phyloP scores from a whole-genome alignment of 2,329 filamentous ascomycete genomes.

The Phoma sp. region DNA sequence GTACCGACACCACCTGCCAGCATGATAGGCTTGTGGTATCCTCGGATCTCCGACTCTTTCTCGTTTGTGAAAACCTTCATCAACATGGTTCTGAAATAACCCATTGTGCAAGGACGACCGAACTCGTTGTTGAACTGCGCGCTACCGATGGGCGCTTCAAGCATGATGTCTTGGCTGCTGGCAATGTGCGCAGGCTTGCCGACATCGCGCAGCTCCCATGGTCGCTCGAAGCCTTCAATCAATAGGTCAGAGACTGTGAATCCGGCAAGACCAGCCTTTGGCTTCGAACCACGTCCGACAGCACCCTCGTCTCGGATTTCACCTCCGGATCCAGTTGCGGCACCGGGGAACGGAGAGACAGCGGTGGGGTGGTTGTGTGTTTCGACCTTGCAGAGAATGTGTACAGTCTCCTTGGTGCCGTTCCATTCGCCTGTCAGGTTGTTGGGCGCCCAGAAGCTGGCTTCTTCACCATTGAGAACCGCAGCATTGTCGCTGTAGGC shows the following conservation, averaged over 20 bases:
- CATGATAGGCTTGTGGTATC: slow-evolving; percentile 99
- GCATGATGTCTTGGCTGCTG: slow-evolving; percentile 94
- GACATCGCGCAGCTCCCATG: slow-evolving; percentile 85
- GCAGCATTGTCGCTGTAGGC: slow-evolving; percentile 98
- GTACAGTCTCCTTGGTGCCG: slow-evolving; percentile 82
- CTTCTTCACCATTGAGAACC: slow-evolving; percentile 76
- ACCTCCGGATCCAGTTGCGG: slow-evolving; percentile 92
- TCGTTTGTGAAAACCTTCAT: slow-evolving; percentile 68
- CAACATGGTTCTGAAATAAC: slow-evolving; percentile 90
- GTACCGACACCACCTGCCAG: slow-evolving; percentile 95
- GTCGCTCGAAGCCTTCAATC: slow-evolving; percentile 80
- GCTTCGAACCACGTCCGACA: slow-evolving; percentile 88
- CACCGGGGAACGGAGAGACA: slow-evolving; percentile 90
- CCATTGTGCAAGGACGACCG: slow-evolving; percentile 83
- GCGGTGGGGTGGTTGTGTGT: slow-evolving; percentile 98
- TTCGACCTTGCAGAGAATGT: slow-evolving; percentile 92
- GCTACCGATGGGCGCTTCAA: slow-evolving; percentile 93
- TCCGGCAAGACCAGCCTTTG: slow-evolving; percentile 88
- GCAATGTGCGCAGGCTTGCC: slow-evolving; percentile 92
- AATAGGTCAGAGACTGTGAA: slow-evolving; percentile 95
- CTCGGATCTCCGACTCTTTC: slow-evolving; percentile 73
- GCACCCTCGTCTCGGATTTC: slow-evolving; percentile 96
- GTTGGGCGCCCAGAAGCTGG: slow-evolving; percentile 85
- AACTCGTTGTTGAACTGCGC: slow-evolving; percentile 99
- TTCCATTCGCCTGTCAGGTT: slow-evolving; percentile 86